Evolutionary conservation across 2,329 filamentous ascomycete genomes (phyloP).

Genomic region (Xenosphaeropsis pyriputrescens): DNA sequence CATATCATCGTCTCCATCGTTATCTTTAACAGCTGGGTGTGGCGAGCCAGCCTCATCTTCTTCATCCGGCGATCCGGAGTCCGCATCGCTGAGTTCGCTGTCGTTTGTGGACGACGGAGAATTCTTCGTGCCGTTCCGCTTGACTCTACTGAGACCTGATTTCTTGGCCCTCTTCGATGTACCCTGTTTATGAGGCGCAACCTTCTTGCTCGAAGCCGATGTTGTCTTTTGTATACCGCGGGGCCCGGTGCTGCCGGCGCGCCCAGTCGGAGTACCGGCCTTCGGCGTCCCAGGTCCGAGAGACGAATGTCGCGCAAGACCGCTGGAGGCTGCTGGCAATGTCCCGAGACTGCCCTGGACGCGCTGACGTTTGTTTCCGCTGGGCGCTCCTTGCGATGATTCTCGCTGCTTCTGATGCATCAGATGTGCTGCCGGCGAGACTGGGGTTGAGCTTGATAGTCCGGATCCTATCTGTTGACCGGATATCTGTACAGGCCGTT

Average conservation of each 20-base stretch:
- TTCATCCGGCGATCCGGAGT: constrained; percentile 37
- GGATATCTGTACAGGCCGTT: constrained; percentile 6
- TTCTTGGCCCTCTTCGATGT: constrained; percentile 23
- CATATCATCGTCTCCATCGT: constrained; percentile 35
- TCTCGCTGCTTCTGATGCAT: constrained; percentile 40
- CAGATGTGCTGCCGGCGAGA: constrained; percentile 45
- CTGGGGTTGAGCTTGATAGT: constrained; percentile 28
- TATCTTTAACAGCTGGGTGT: constrained; percentile 32
- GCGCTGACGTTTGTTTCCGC: constrained; percentile 33
- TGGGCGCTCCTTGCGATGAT: constrained; percentile 37
- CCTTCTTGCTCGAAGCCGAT: constrained; percentile 20
- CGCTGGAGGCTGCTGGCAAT: constrained; percentile 36
- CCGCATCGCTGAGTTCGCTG: constrained; percentile 50
- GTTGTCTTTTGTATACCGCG: constrained; percentile 28
- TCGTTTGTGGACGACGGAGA: constrained; percentile 49
- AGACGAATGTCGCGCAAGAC: constrained; percentile 46
- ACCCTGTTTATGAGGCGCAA: constrained; percentile 16
- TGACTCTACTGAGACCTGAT: constrained; percentile 47
- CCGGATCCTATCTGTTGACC: constrained; percentile 8
- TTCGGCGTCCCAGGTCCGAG: constrained; percentile 49
- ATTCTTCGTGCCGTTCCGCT: constrained; percentile 37
- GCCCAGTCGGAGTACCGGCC: constrained; percentile 20
- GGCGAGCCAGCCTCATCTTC: constrained; percentile 24
- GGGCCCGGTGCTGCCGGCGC: constrained; percentile 45
- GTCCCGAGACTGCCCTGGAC: constrained; percentile 25